Evolutionary conservation across 1,284 basidiomycete genomes (phyloP).

Genomic region (Heterobasidion parviporum): DNA sequence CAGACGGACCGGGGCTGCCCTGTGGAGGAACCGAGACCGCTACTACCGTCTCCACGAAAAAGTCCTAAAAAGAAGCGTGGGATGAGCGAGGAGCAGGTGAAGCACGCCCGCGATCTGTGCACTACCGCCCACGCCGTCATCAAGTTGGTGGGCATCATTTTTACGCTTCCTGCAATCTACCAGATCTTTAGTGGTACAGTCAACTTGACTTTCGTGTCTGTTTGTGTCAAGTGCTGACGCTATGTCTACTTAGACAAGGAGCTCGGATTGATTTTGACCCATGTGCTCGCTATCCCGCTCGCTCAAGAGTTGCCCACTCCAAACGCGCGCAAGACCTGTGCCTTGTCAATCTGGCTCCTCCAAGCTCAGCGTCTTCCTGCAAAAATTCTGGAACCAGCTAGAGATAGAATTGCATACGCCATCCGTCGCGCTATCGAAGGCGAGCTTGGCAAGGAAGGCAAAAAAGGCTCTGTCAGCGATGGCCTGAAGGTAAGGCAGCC

Average conservation of each 20-base stretch:
- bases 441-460: slow-evolving; percentile 77
- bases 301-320: slow-evolving; percentile 61
- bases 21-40: slow-evolving; percentile 13
- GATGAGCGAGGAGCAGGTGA: slow-evolving; percentile 67
- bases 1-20: slow-evolving; percentile 1
- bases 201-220: slow-evolving; percentile 2
- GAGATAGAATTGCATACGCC: slow-evolving; percentile 58
- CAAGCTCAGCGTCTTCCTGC: slow-evolving; percentile 61
- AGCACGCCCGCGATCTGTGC: slow-evolving; percentile 67
- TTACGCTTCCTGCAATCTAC: slow-evolving; percentile 50
- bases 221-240: slow-evolving; percentile 1
- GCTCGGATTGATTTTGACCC: slow-evolving; percentile 48
- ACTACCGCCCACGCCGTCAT: slow-evolving; percentile 61
- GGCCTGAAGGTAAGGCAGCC: slow-evolving; percentile 50
- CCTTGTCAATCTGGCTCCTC: slow-evolving; percentile 63
- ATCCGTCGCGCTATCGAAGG: slow-evolving; percentile 71
- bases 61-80: slow-evolving; percentile 56
- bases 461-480: slow-evolving; percentile 70
- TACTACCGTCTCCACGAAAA: slow-evolving; percentile 36
- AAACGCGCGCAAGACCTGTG: slow-evolving; percentile 76
- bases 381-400: slow-evolving; percentile 47
- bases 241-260: slow-evolving; percentile 37
- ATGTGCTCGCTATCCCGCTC: slow-evolving; percentile 61
- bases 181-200: slow-evolving; percentile 51
- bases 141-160: slow-evolving; percentile 49